phyloP scores from a whole-genome alignment of 768 basidiomycete genomes.

The Boletus tomentosulus region DNA sequence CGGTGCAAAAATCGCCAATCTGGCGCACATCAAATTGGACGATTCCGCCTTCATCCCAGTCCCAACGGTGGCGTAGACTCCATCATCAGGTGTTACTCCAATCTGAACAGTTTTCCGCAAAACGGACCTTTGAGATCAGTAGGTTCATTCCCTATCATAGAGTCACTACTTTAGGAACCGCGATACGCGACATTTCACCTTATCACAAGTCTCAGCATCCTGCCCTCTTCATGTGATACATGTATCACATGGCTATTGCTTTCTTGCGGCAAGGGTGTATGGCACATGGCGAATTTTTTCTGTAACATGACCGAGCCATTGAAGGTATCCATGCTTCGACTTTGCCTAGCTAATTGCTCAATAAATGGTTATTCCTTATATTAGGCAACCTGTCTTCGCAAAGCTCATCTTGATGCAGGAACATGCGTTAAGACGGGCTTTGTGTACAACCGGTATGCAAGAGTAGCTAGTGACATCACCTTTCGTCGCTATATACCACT shows the following conservation, averaged over 20 bases:
- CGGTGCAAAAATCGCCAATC: background rate
- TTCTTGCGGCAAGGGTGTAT: background rate
- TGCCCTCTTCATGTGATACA: background rate
- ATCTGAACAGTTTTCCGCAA: background rate
- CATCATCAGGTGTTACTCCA: background rate
- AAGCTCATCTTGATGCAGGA: slow-evolving; percentile 19
- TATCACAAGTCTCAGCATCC: slow-evolving; percentile 1
- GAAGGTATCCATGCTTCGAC: background rate
- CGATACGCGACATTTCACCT: slow-evolving; percentile 7
- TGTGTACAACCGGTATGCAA: slow-evolving; percentile 5
- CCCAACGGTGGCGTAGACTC: background rate
- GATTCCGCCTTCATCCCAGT: background rate
- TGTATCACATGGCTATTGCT: background rate
- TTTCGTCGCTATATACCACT: background rate
- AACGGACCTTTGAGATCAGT: slow-evolving; percentile 5
- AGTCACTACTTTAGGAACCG: slow-evolving; percentile 2
- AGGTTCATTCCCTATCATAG: slow-evolving; percentile 6
- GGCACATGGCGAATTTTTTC: background rate
- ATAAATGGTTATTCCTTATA: background rate
- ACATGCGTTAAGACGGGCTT: slow-evolving; percentile 1
- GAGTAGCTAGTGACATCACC: background rate
- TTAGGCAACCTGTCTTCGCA: slow-evolving; percentile 2
- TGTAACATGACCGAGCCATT: background rate
- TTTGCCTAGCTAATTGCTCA: background rate
- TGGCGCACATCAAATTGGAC: background rate